phyloP scores from a whole-genome alignment of 1,284 basidiomycete species.

The Porodaedalea pini region DNA sequence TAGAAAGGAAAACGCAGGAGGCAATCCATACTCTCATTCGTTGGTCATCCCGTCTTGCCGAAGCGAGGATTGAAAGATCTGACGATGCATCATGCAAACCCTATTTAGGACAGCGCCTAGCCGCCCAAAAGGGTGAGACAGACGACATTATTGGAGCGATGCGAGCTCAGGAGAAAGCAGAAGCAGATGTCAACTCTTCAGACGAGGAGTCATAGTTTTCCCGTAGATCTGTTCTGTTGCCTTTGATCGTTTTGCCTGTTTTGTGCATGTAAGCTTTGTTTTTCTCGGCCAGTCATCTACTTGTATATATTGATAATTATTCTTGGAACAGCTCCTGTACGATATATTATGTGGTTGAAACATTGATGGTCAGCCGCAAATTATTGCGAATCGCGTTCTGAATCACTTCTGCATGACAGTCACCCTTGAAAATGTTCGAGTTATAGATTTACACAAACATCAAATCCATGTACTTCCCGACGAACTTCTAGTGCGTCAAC shows the following conservation, averaged over 20 bases:
- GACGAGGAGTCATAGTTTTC: slow-evolving; percentile 37
- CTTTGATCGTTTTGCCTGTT: background rate
- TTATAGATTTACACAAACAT: too few species aligned
- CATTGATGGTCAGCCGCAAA: background rate
- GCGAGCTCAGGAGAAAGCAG: slow-evolving; percentile 60
- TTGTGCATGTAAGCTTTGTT: slow-evolving; percentile 5
- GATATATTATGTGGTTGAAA: background rate
- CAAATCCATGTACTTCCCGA: too few species aligned
- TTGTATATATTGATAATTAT: background rate
- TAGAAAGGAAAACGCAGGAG: slow-evolving; percentile 90
- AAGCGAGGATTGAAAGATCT: background rate
- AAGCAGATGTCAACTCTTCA: slow-evolving; percentile 50
- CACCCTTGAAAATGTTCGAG: too few species aligned
- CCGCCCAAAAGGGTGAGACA: slow-evolving; percentile 70
- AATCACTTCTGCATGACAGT: too few species aligned
- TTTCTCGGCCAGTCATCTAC: background rate
- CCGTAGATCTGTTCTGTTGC: background rate
- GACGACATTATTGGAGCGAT: slow-evolving; percentile 77
- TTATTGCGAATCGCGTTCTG: background rate
- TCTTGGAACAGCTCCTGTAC: too few species aligned
- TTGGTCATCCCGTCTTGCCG: slow-evolving; percentile 38
- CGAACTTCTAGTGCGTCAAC: slow-evolving; percentile 23
- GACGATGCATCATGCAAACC: too few species aligned
- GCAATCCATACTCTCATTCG: slow-evolving; percentile 91
- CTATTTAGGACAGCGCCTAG: slow-evolving; percentile 68